Conservation (phyloP, 2,329 filamentous ascomycete species). For the Leptographium lundbergii region DNA sequence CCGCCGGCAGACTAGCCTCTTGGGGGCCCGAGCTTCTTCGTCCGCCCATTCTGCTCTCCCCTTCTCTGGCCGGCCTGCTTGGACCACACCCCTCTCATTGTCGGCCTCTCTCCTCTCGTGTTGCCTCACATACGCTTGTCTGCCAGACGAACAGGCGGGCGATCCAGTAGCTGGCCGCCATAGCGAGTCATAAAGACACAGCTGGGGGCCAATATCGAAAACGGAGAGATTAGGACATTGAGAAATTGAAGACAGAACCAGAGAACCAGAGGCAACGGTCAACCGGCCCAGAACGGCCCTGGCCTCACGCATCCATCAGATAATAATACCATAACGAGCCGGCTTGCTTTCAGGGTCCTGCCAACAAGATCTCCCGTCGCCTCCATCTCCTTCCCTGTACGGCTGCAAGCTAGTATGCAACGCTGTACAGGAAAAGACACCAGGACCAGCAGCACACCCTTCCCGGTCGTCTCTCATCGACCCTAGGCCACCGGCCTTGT, state of each 20-base stretch:
- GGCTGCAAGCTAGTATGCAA: constrained; percentile 26
- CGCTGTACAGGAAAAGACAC: constrained; percentile 19
- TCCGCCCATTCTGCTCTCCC: neutral
- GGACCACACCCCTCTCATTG: neutral
- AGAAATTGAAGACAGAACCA: neutral
- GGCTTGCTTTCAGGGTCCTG: constrained; percentile 2
- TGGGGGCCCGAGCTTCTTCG: neutral
- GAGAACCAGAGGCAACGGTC: neutral
- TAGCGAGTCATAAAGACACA: neutral
- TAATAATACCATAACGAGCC: constrained; percentile 6
- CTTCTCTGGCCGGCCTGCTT: neutral
- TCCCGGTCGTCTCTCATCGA: constrained; percentile 3
- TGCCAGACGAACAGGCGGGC: neutral
- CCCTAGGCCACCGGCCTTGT: neutral
- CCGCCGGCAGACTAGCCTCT: neutral
- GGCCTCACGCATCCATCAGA: neutral
- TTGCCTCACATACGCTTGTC: neutral
- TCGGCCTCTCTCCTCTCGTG: neutral
- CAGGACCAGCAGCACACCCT: constrained; percentile 12
- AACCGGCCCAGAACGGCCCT: constrained; percentile 3
- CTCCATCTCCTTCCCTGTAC: constrained; percentile 36
- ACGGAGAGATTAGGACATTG: too few species aligned
- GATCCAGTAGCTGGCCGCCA: neutral
- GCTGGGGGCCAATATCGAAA: neutral
- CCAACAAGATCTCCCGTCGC: constrained; percentile 22